phyloP scores from a whole-genome alignment of 2,329 filamentous ascomycete species.

The Phaeosphaeriaceae sp. region DNA sequence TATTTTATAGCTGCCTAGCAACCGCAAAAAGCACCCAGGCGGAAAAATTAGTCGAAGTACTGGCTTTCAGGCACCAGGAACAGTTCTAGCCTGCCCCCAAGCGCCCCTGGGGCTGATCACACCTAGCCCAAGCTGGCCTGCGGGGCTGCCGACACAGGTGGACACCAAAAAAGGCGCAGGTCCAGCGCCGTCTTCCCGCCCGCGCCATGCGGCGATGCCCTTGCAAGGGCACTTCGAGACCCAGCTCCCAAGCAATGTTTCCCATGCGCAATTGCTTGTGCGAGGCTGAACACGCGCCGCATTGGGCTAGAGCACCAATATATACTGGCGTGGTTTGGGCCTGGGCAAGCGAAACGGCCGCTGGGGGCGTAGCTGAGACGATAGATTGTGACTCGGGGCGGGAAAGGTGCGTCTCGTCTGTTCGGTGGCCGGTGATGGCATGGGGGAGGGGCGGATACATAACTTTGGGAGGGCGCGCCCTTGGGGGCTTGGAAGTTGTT shows the following conservation, averaged over 20 bases:
- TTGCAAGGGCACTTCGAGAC: constrained; percentile 1
- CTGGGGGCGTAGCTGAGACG: constrained; percentile 12
- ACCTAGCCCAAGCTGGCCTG: not conserved
- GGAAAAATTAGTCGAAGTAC: constrained; percentile 1
- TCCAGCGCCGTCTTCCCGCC: constrained; percentile 2
- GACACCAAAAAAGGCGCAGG: not conserved
- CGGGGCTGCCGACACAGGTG: constrained; percentile 5
- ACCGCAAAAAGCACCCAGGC: not conserved
- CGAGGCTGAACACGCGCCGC: not conserved
- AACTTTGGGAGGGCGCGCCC: not conserved
- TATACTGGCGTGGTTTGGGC: constrained; percentile 1
- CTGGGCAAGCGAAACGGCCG: constrained; percentile 9
- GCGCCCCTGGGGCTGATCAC: constrained; percentile 5
- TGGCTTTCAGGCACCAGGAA: not conserved
- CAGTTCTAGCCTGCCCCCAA: not conserved
- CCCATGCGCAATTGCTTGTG: constrained; percentile 1
- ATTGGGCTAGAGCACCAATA: constrained; percentile 5
- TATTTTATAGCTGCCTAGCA: not conserved
- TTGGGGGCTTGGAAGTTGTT: not conserved
- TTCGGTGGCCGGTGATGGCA: not conserved
- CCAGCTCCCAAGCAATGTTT: constrained; percentile 3
- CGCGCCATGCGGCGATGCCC: not conserved
- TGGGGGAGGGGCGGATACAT: constrained; percentile 3
- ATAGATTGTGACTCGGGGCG: constrained; percentile 3
- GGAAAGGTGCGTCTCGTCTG: not conserved